Conservation (phyloP, 257 asterid species). For the Solanum chaucha region DNA sequence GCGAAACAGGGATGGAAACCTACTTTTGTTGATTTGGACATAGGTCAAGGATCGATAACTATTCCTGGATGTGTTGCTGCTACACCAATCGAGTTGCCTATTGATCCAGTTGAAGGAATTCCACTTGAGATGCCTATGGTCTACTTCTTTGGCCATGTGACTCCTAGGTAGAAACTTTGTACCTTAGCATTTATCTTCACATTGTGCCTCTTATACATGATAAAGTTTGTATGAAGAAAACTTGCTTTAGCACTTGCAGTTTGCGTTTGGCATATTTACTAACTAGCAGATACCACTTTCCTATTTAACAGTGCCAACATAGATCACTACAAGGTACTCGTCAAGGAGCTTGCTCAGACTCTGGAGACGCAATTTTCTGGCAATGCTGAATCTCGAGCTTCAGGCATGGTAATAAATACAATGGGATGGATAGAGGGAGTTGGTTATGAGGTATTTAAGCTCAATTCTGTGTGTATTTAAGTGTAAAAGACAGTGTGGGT, state of each 20-base stretch:
- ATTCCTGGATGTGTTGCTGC: slow-evolving; percentile 96
- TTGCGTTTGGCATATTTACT: not conserved
- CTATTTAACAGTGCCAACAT: slow-evolving; percentile 58
- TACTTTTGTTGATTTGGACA: slow-evolving; percentile 95
- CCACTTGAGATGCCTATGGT: slow-evolving; percentile 98
- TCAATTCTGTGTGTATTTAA: not conserved
- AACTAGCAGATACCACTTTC: not conserved
- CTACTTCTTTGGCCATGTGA: slow-evolving; percentile 80
- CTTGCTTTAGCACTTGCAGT: not conserved
- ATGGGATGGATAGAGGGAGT: slow-evolving; percentile 98
- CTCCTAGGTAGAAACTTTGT: slow-evolving; percentile 55
- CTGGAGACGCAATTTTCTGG: slow-evolving; percentile 79
- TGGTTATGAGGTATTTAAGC: slow-evolving; percentile 77
- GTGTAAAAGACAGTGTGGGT: not conserved
- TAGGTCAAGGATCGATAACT: slow-evolving; percentile 95
- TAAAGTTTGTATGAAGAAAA: not conserved
- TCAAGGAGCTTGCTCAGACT: slow-evolving; percentile 82
- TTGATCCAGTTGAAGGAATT: slow-evolving; percentile 96
- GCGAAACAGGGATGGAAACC: slow-evolving; percentile 99
- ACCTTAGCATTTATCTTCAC: not conserved
- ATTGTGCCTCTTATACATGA: not conserved
- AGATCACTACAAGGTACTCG: slow-evolving; percentile 82
- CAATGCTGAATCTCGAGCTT: slow-evolving; percentile 84
- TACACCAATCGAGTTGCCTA: slow-evolving; percentile 86
- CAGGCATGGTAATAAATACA: slow-evolving; percentile 93